A percentile compares a stretch with the other conserved stretches of the same genome.
phyloP scores from a whole-genome alignment of 2,329 filamentous ascomycete genomes.

The Trichoderma koningiopsis region DNA sequence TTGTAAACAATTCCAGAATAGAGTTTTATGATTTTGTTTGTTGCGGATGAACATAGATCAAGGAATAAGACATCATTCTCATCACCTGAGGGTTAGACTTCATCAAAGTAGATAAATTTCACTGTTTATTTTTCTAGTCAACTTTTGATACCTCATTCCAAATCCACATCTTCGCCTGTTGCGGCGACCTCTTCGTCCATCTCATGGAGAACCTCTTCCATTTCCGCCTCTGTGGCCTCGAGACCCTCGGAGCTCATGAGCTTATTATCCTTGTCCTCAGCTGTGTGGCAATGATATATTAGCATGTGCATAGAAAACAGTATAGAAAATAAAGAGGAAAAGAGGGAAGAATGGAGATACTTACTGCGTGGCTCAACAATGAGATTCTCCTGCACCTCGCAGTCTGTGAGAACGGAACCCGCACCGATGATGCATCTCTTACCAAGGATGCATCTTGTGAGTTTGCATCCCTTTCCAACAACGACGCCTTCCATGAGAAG shows the following conservation, averaged over 20 bases:
- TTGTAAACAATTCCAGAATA: not conserved
- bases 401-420: conserved; percentile 77
- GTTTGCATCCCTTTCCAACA: conserved; percentile 78
- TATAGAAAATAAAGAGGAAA: no score
- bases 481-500: conserved; percentile 90
- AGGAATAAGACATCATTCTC: not conserved
- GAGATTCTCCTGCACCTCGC: conserved; percentile 88
- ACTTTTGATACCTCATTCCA: conserved; percentile 21
- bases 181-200: conserved; percentile 43
- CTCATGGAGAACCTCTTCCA: conserved; percentile 55
- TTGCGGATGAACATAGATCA: no score
- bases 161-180: conserved; percentile 28
- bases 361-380: conserved; percentile 77
- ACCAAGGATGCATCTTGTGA: conserved; percentile 87
- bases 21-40: no score
- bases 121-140: not conserved
- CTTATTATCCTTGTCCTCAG: conserved; percentile 68
- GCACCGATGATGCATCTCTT: conserved; percentile 81
- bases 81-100: not conserved
- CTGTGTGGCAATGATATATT: conserved; percentile 40
- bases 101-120: not conserved
- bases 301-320: not conserved
- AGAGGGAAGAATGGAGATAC: conserved; percentile 36
- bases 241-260: conserved; percentile 69
- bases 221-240: conserved; percentile 64